Base-by-base conservation (phyloP, 176 grass and related monocot species). In the Eleusine coracana region DNA sequence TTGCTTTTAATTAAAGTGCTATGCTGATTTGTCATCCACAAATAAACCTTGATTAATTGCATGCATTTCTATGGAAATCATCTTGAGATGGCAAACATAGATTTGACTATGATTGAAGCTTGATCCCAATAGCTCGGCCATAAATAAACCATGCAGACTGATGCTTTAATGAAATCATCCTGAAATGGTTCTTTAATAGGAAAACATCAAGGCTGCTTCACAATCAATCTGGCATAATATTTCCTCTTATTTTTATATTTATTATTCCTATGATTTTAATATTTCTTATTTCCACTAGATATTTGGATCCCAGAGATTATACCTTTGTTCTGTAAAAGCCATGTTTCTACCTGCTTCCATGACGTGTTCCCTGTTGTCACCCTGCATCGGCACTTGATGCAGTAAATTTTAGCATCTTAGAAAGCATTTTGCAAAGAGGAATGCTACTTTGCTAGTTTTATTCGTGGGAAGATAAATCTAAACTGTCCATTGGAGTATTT, bases 261-360 rank as follows among this genome's bases (percentile, higher is more conserved):
- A 45, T 45, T 45, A 9, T 45, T 45, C 42, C 42, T 45, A 7
- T 45, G 42, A 4, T 38, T 6, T 73, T 2, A 38, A 1, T 3
- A 44, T 7, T 39, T 40, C n/a, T 74, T 72, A 40, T 54, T 41
- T 42, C 21, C 46, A 44, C 2, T 27, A 28, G 44, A 65, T 74
- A 75, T 54, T 15, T 83, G 70, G 21, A 20, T 14, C 52, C 52
- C 20, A 5, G 12, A 50, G 52, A 46, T 21, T 49, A 74, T 49
- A 74, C 31, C 75, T 84, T 14, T 67, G 37, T 68, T 68, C 17
- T 27, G 28, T 37, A 67, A 75, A 17, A 70, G 28, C 45, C 27
- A 13, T 21, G 38, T 75, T 83, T 55, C 20, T 8, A 0, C 21
- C 34, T 75, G 15, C 29, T 21, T 27, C 31, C 71, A 66, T 83